Evolutionary conservation across 1,284 basidiomycete genomes (phyloP).

Genomic region (Lignosus rhinocerotis): DNA sequence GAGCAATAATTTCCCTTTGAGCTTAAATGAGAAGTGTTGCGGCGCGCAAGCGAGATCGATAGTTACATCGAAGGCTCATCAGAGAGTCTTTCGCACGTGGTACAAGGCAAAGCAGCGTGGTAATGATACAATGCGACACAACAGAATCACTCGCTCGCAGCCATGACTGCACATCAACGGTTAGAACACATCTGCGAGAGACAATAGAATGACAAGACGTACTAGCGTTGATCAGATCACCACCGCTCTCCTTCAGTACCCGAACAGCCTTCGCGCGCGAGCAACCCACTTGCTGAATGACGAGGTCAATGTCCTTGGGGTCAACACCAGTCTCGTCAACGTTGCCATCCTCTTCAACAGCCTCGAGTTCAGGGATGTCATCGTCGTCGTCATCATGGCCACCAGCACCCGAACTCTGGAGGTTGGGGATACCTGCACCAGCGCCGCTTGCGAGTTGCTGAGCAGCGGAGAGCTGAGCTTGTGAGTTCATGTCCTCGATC

Average conservation of each 20-base stretch:
- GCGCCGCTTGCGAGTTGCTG: slow-evolving; percentile 75
- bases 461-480: slow-evolving; percentile 81
- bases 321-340: slow-evolving; percentile 85
- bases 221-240: slow-evolving; percentile 95
- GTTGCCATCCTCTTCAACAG: slow-evolving; percentile 74
- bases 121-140: slow-evolving; percentile 25
- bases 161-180: slow-evolving; percentile 53
- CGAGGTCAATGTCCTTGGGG: slow-evolving; percentile 93
- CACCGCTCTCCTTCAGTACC: slow-evolving; percentile 85
- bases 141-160: slow-evolving; percentile 61
- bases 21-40: background rate
- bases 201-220: slow-evolving; percentile 40
- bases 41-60: background rate
- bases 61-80: slow-evolving; percentile 5
- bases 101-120: slow-evolving; percentile 18
- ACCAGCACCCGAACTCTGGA: slow-evolving; percentile 51
- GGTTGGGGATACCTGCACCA: slow-evolving; percentile 48
- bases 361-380: slow-evolving; percentile 82
- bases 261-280: slow-evolving; percentile 87
- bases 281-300: slow-evolving; percentile 85
- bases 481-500: slow-evolving; percentile 91
- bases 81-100: slow-evolving; percentile 21
- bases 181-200: background rate
- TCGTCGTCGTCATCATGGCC: slow-evolving; percentile 70
- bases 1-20: slow-evolving; percentile 27